Evolutionary conservation across 2,329 filamentous ascomycete genomes (phyloP).

Genomic region (Neopestalotiopsis sp.): DNA sequence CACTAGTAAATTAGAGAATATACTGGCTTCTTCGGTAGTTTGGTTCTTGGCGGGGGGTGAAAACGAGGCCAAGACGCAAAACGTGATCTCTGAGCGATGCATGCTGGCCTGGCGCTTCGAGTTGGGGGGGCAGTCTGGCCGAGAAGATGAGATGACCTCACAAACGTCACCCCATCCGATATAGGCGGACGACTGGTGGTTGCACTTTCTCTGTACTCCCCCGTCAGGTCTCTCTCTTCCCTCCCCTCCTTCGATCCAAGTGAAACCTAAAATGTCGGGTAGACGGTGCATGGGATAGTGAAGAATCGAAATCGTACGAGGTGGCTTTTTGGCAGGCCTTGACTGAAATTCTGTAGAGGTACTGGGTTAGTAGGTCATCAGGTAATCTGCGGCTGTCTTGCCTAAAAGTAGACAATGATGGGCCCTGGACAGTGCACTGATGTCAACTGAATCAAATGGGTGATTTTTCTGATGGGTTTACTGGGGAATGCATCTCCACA

Average conservation of each 20-base stretch:
- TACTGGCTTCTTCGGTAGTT: neutral
- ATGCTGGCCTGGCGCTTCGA: neutral
- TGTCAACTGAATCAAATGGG: neutral
- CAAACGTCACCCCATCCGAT: neutral
- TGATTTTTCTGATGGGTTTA: neutral
- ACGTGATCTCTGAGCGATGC: neutral
- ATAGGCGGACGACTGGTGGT: neutral
- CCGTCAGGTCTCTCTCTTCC: too few relatives aligned
- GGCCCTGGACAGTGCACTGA: neutral
- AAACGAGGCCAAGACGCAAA: neutral
- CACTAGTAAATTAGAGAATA: neutral
- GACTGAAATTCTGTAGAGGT: neutral
- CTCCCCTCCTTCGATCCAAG: too few relatives aligned
- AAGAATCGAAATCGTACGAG: neutral
- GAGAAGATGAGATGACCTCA: neutral
- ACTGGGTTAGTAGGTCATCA: too few relatives aligned
- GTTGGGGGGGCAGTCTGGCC: neutral
- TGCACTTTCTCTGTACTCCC: too few relatives aligned
- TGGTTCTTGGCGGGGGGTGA: neutral
- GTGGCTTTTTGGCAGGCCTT: neutral
- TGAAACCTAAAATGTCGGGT: too few relatives aligned
- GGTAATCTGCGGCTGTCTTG: neutral
- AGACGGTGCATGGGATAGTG: neutral
- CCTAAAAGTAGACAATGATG: neutral
- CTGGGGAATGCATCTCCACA: constrained; percentile 1